phyloP scores from a whole-genome alignment of 2,329 filamentous ascomycete species.

The Zelopaecilomyces penicillatus region DNA sequence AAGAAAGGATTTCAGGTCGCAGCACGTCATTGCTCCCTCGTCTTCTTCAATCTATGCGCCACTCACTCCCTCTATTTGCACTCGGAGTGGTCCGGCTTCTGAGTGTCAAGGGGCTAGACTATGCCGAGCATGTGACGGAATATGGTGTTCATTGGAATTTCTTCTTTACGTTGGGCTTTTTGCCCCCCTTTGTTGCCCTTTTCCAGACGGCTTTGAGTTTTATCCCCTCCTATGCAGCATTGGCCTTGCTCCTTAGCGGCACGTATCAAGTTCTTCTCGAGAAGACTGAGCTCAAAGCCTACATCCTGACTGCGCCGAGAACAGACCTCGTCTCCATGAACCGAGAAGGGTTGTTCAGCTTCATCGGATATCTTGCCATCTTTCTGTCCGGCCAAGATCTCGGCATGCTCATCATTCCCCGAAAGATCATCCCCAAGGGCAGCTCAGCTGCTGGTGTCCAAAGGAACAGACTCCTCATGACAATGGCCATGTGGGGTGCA shows the following conservation, averaged over 20 bases:
- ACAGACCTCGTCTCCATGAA: constrained; percentile 79
- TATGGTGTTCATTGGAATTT: constrained; percentile 99
- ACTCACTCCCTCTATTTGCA: constrained; percentile 73
- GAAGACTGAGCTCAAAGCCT: constrained; percentile 69
- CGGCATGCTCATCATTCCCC: constrained; percentile 70
- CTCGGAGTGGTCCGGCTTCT: constrained; percentile 75
- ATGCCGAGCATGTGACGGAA: constrained; percentile 93
- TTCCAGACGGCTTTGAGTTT: constrained; percentile 64
- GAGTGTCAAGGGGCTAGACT: constrained; percentile 89
- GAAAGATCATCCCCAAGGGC: constrained; percentile 37
- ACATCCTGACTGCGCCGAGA: constrained; percentile 73
- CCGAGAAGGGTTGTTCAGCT: constrained; percentile 90
- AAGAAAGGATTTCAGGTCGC: constrained; percentile 49
- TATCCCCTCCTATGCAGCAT: constrained; percentile 67
- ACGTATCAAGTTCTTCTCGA: constrained; percentile 71
- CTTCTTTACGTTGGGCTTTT: constrained; percentile 87
- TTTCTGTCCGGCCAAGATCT: constrained; percentile 83
- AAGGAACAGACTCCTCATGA: constrained; percentile 51
- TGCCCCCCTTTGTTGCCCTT: constrained; percentile 81
- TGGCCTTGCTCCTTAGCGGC: constrained; percentile 61
- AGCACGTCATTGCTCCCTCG: constrained; percentile 45
- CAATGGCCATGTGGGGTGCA: constrained; percentile 54
- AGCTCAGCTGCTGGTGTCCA: constrained; percentile 36
- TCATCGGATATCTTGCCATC: constrained; percentile 87
- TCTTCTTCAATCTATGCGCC: constrained; percentile 60